These are phyloP conservation scores for Curvularia eragrostidis DNA, from an alignment of 2,329 filamentous ascomycete species.

Conservation along the genomic window DNA sequence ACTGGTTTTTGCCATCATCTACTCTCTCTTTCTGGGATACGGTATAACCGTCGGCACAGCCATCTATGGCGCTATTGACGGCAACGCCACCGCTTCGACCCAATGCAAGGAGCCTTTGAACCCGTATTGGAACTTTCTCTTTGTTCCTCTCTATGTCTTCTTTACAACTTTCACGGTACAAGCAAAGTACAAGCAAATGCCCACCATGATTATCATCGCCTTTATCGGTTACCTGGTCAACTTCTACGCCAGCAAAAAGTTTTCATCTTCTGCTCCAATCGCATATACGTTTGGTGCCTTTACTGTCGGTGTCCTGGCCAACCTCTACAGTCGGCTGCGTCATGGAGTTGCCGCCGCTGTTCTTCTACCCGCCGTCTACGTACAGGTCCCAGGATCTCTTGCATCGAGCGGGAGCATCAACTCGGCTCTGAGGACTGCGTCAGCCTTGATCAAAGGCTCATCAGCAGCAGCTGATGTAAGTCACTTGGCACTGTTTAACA, in stretches of 20 bases:
- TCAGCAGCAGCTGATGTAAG: slow-evolving; percentile 27
- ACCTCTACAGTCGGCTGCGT: slow-evolving; percentile 74
- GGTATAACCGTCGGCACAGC: slow-evolving; percentile 59
- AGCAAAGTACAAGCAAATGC: slow-evolving; percentile 77
- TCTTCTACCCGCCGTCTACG: slow-evolving; percentile 42
- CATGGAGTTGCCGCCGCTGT: slow-evolving; percentile 55
- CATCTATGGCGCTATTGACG: slow-evolving; percentile 56
- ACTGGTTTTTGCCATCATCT: slow-evolving; percentile 60
- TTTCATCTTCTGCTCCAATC: slow-evolving; percentile 73
- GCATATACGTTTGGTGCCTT: slow-evolving; percentile 79
- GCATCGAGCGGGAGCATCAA: slow-evolving; percentile 42
- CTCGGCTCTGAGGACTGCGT: slow-evolving; percentile 37
- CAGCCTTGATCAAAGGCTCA: slow-evolving; percentile 34
- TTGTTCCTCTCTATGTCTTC: slow-evolving; percentile 77
- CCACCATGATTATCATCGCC: slow-evolving; percentile 76
- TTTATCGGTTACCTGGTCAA: slow-evolving; percentile 76
- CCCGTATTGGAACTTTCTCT: slow-evolving; percentile 67
- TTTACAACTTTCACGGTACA: slow-evolving; percentile 77
- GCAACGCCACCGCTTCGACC: slow-evolving; percentile 53
- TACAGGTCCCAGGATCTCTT: slow-evolving; percentile 44
- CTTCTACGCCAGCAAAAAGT: slow-evolving; percentile 72
- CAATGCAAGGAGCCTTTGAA: slow-evolving; percentile 55
- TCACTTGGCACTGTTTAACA: neutral
- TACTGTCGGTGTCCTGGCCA: slow-evolving; percentile 76
- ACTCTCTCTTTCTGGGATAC: slow-evolving; percentile 59